phyloP scores from a whole-genome alignment of 2,329 filamentous ascomycete species.

The Periconia sp. region DNA sequence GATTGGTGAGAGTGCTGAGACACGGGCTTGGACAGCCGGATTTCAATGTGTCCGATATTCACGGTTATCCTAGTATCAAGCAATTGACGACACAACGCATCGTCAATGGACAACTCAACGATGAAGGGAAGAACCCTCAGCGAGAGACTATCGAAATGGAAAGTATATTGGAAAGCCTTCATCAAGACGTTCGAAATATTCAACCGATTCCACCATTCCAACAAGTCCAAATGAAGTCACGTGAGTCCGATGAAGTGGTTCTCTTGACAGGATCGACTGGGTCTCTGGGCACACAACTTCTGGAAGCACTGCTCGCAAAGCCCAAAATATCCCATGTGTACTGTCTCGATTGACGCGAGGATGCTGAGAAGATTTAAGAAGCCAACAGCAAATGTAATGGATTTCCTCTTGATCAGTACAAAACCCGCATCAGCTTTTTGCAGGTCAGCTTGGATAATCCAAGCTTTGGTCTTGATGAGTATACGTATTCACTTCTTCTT shows the following conservation, averaged over 20 bases:
- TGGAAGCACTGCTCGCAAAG: constrained; percentile 18
- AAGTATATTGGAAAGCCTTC: too few species aligned
- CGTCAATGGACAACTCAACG: too few species aligned
- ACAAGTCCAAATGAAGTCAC: constrained; percentile 4
- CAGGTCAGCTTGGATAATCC: constrained; percentile 9
- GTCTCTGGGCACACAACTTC: constrained; percentile 22
- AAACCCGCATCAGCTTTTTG: constrained; percentile 10
- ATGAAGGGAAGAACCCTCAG: too few species aligned
- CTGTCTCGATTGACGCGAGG: constrained; percentile 19
- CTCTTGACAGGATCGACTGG: constrained; percentile 28
- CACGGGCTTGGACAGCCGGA: constrained; percentile 8
- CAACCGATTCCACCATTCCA: too few species aligned
- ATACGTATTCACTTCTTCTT: constrained; percentile 15
- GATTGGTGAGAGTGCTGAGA: constrained; percentile 12
- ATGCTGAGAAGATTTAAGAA: constrained; percentile 13
- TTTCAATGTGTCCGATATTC: constrained; percentile 3
- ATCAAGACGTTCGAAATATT: too few species aligned
- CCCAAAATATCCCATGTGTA: constrained; percentile 18
- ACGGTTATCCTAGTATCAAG: constrained; percentile 5
- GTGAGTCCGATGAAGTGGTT: not conserved
- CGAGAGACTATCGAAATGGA: too few species aligned
- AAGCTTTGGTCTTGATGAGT: constrained; percentile 43
- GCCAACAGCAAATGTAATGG: constrained; percentile 1
- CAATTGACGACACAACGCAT: not conserved
- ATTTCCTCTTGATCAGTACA: constrained; percentile 3